Conservation (phyloP, 2,329 filamentous ascomycete species). For the Nigrospora oryzae region DNA sequence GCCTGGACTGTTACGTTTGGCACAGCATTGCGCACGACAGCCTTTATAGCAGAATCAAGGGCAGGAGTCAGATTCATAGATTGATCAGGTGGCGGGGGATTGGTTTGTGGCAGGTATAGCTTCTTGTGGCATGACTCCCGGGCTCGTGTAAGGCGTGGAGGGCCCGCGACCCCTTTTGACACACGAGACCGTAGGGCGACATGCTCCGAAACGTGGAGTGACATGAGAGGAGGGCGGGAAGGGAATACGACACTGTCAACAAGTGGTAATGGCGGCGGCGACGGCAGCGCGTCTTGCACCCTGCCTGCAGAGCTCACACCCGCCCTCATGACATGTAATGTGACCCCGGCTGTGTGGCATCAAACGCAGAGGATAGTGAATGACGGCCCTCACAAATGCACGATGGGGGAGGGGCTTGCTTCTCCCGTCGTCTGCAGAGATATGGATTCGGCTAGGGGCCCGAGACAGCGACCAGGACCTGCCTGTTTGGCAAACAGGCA, state of each 20-base stretch:
- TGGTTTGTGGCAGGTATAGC: conserved; percentile 14
- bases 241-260: conserved; percentile 11
- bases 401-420: not conserved
- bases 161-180: conserved; percentile 15
- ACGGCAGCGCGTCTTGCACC: conserved; percentile 12
- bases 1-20: conserved; percentile 22
- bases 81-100: conserved; percentile 11
- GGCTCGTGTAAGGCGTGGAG: conserved; percentile 19
- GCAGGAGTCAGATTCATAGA: conserved; percentile 25
- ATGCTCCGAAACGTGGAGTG: conserved; percentile 11
- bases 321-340: no score
- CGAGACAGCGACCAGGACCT: not conserved
- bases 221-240: conserved; percentile 13
- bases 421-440: not conserved
- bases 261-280: conserved; percentile 1
- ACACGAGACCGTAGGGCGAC: conserved; percentile 9
- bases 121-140: conserved; percentile 16
- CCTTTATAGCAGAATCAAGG: conserved; percentile 21
- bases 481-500: no score
- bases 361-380: no score
- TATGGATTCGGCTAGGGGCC: not conserved
- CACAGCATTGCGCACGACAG: conserved; percentile 23
- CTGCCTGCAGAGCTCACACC: conserved; percentile 1
- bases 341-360: no score
- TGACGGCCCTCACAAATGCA: not conserved